Evolutionary conservation across 2,329 filamentous ascomycete species (phyloP), one percentile per base, ranked within the genome.

Genomic region (Fusarium staphyleae): DNA sequence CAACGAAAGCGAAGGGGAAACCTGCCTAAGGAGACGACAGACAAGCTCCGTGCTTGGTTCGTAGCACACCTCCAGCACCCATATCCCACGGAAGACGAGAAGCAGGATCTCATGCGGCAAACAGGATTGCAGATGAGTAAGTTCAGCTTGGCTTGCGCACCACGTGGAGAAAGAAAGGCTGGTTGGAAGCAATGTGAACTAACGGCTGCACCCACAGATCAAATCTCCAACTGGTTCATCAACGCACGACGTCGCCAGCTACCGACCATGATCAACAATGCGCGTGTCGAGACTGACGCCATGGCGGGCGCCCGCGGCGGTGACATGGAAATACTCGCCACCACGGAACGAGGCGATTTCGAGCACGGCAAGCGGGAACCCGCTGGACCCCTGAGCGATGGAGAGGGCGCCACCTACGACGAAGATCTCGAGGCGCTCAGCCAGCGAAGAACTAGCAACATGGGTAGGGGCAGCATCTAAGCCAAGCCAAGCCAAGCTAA

Each of bases 61-160:
- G 75, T 87, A 44, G 80, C 81, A n/a, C 89, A 95, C 71, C 74
- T 92, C 7, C 80, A 86, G 55, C 91, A 95, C 68, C 91, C 91
- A 0, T 96, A 96, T 70, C 91, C 91, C 1, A 92, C 87, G 4
- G 90, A 96, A 72, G 90, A 96, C 58, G 89, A 96, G 75, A 96
- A 96, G 74, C 85, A 93, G 69, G 84, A 89, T 53, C 80, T 96
- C 40, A 91, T 92, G 81, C 81, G 82, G 39, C 79, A 86, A 67
- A 96, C 91, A 1, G 86, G 86, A 1, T 77, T 96, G 22, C 88
- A 90, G 48, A 87, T 96, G 77, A 93, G 88, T 85, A 80, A 78
- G 86, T 83, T 69, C 62, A 36, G 18, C 32, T 19, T 10, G 19
- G 19, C 32, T 34, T 19, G 12, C 30, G 28, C 41, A 36, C 22